Percentiles rank a stretch among this genome's conserved stretches.
Evolutionary conservation across 1,284 basidiomycete genomes (phyloP).

Genomic region (Cryptococcus wingfieldii): DNA sequence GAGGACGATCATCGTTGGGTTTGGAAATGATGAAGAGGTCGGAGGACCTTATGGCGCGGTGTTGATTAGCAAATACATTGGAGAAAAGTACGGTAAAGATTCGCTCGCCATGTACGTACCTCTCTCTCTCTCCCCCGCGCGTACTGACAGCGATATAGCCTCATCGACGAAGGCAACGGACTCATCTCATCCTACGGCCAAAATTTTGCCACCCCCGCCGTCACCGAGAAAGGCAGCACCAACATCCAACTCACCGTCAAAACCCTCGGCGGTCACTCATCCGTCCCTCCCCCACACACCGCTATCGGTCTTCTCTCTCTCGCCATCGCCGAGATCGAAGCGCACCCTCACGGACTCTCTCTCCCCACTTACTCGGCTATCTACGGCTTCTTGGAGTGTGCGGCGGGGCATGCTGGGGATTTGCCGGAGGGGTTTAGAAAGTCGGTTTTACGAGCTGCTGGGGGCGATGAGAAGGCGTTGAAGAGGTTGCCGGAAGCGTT

Average conservation of each 20-base stretch:
- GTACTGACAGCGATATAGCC: neutral
- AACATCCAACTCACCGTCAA: conserved; percentile 19
- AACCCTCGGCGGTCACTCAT: conserved; percentile 26
- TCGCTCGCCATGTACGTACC: too few relatives aligned
- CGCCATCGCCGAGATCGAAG: conserved; percentile 33
- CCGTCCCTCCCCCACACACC: conserved; percentile 33
- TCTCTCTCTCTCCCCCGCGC: too few relatives aligned
- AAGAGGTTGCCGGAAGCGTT: conserved; percentile 23
- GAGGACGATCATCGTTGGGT: conserved; percentile 29
- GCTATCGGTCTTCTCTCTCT: conserved; percentile 27
- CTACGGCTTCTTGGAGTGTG: conserved; percentile 26
- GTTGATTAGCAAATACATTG: conserved; percentile 10
- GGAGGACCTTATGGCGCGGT: conserved; percentile 45
- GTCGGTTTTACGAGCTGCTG: conserved; percentile 8
- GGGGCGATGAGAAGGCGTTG: conserved; percentile 32
- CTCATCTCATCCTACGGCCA: conserved; percentile 10
- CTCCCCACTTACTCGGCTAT: conserved; percentile 28
- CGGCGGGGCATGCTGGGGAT: conserved; percentile 24
- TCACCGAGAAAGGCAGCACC: conserved; percentile 22
- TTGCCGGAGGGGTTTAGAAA: conserved; percentile 22
- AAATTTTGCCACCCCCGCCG: conserved; percentile 50
- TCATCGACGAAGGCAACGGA: conserved; percentile 27
- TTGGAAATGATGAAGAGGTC: conserved; percentile 32
- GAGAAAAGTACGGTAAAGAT: conserved; percentile 17
- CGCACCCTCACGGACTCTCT: conserved; percentile 29